These are phyloP conservation scores for Eragrostis tef DNA, from an alignment of 202 grass and related monocot species.

Conservation along the genomic window DNA sequence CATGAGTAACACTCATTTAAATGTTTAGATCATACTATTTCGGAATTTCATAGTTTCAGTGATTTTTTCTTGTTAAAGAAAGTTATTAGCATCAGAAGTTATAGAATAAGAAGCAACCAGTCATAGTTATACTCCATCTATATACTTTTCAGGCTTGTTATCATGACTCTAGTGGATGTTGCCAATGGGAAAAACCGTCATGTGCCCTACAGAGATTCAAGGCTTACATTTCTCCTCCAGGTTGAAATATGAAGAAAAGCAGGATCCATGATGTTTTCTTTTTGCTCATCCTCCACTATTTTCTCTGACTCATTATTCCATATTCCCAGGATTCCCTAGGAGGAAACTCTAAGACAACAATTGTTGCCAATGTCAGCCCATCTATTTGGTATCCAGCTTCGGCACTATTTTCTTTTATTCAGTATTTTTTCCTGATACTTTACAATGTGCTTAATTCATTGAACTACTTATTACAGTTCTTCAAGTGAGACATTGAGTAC, in stretches of 20 bases:
- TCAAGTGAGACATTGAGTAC: slow-evolving; percentile 91
- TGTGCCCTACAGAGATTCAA: slow-evolving; percentile 95
- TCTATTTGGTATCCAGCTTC: slow-evolving; percentile 72
- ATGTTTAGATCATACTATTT: not conserved
- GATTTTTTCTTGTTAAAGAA: not conserved
- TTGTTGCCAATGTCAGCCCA: slow-evolving; percentile 89
- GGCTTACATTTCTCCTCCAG: slow-evolving; percentile 96
- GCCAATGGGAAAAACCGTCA: slow-evolving; percentile 88
- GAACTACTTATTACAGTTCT: slow-evolving; percentile 64
- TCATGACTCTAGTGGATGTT: slow-evolving; percentile 90
- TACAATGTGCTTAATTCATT: slow-evolving; percentile 31
- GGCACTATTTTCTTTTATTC: slow-evolving; percentile 16
- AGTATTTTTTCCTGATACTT: slow-evolving; percentile 10
- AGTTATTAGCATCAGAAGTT: too few species aligned
- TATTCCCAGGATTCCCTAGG: slow-evolving; percentile 83
- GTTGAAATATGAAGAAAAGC: slow-evolving; percentile 50
- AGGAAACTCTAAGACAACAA: slow-evolving; percentile 94
- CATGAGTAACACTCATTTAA: not conserved
- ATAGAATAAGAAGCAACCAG: slow-evolving; percentile 15
- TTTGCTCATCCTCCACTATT: slow-evolving; percentile 22
- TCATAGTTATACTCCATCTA: slow-evolving; percentile 24
- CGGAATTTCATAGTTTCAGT: not conserved
- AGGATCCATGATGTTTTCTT: not conserved
- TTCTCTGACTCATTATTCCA: slow-evolving; percentile 38
- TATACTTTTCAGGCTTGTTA: slow-evolving; percentile 76